Percentiles rank a stretch among this genome's conserved stretches.
Evolutionary conservation across 2,329 filamentous ascomycete genomes (phyloP).

Genomic region (Aschersonia sp.): DNA sequence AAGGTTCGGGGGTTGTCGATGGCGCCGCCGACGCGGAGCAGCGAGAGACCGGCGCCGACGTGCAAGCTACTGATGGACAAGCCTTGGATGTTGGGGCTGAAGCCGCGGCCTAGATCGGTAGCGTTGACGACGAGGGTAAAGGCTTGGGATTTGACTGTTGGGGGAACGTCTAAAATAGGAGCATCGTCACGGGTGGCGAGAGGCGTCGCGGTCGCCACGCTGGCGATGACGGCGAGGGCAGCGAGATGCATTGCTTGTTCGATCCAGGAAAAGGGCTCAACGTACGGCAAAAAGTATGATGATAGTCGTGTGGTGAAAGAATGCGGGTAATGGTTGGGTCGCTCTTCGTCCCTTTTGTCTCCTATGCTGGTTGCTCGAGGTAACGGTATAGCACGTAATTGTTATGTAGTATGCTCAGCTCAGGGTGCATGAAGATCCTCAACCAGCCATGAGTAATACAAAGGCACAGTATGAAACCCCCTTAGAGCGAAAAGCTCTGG

Average conservation of each 20-base stretch:
- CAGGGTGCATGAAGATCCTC: no score
- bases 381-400: no score
- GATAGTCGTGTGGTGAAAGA: no score
- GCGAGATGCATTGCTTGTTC: not conserved
- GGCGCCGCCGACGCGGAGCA: conserved; percentile 1
- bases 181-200: not conserved
- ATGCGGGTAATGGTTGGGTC: no score
- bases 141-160: not conserved
- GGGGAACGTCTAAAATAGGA: not conserved
- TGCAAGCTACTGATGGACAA: not conserved
- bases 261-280: no score
- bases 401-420: no score
- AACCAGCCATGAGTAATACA: no score
- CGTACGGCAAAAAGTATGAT: no score
- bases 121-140: not conserved
- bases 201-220: not conserved
- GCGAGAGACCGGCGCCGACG: not conserved
- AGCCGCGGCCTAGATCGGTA: not conserved
- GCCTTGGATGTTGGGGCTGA: not conserved
- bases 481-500: no score
- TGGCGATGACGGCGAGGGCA: not conserved
- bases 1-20: not conserved
- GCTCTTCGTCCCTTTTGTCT: no score
- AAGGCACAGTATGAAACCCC: no score
- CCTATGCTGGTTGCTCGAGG: no score